Conservation (phyloP, 1,284 basidiomycete genomes). For the Irpex sp. region DNA sequence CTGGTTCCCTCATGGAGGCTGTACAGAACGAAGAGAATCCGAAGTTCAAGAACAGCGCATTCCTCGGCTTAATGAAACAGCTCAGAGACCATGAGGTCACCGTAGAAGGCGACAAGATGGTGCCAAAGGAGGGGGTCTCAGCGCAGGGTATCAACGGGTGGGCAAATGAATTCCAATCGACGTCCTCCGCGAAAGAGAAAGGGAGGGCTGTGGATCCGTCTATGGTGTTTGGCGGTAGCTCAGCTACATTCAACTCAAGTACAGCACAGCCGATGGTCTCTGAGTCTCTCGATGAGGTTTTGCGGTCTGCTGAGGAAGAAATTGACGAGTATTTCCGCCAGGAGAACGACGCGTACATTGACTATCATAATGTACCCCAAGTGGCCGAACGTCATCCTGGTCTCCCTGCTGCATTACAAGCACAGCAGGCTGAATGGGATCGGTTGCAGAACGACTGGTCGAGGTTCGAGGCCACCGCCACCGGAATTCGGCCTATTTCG, state of each 20-base stretch:
- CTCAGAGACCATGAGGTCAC: constrained; percentile 82
- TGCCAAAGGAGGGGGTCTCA: constrained; percentile 42
- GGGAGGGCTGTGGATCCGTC: constrained; percentile 41
- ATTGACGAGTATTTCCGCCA: constrained; percentile 68
- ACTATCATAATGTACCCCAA: constrained; percentile 29
- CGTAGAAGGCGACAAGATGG: constrained; percentile 79
- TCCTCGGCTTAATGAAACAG: constrained; percentile 85
- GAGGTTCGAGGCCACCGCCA: constrained; percentile 64
- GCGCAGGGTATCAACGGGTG: constrained; percentile 10
- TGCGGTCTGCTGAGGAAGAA: constrained; percentile 36
- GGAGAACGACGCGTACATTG: constrained; percentile 66
- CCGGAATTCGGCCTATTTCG: constrained; percentile 54
- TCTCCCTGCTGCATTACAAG: background rate
- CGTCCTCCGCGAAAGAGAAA: constrained; percentile 61
- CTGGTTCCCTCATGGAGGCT: constrained; percentile 67
- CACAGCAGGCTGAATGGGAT: constrained; percentile 48
- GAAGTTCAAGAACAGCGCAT: constrained; percentile 88
- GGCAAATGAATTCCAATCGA: constrained; percentile 17
- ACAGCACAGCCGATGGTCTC: background rate
- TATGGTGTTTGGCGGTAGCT: background rate
- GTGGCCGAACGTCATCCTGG: constrained; percentile 34
- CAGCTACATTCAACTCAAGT: background rate
- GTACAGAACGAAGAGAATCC: constrained; percentile 71
- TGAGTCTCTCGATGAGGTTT: constrained; percentile 9
- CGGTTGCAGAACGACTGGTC: constrained; percentile 84